Percentiles rank a stretch among this genome's conserved stretches.
These are phyloP conservation scores for Aleurites moluccanus DNA, from an alignment of 441 rosid genomes.

Conservation along the genomic window DNA sequence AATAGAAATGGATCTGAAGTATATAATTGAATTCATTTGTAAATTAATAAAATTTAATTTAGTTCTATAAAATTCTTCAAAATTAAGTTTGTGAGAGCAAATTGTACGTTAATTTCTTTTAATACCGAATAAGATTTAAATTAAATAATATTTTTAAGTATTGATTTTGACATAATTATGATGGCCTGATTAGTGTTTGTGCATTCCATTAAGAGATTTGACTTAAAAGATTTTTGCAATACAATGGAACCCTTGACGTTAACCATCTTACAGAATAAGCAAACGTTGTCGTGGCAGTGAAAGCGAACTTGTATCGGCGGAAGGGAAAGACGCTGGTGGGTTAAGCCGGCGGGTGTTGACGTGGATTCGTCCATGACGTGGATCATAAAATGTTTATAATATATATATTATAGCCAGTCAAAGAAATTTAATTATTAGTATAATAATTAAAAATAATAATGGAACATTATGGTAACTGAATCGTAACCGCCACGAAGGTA, in stretches of 20 bases:
- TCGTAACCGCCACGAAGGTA: slow-evolving; percentile 28
- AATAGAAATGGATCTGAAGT: too few species aligned
- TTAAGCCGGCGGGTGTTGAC: slow-evolving; percentile 31
- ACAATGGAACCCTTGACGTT: slow-evolving; percentile 25
- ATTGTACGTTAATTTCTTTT: too few species aligned
- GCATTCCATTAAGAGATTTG: slow-evolving; percentile 6
- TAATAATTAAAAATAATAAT: too few species aligned
- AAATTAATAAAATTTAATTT: too few species aligned
- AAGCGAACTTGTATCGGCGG: slow-evolving; percentile 14
- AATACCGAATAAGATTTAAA: too few species aligned
- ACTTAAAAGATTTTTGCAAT: not conserved
- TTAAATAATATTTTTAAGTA: too few species aligned
- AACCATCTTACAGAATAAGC: slow-evolving; percentile 13
- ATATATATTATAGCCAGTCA: not conserved
- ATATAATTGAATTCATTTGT: too few species aligned
- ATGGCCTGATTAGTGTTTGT: too few species aligned
- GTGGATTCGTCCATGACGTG: slow-evolving; percentile 19
- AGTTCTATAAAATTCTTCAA: too few species aligned
- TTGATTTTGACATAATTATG: too few species aligned
- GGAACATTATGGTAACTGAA: slow-evolving; percentile 11
- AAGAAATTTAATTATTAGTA: not conserved
- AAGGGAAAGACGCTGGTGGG: slow-evolving; percentile 16
- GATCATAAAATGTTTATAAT: not conserved
- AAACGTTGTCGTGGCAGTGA: slow-evolving; percentile 27
- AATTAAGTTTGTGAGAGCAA: too few species aligned